phyloP scores from a whole-genome alignment of 495 filamentous ascomycete genomes.

The Podospora pseudopauciseta region DNA sequence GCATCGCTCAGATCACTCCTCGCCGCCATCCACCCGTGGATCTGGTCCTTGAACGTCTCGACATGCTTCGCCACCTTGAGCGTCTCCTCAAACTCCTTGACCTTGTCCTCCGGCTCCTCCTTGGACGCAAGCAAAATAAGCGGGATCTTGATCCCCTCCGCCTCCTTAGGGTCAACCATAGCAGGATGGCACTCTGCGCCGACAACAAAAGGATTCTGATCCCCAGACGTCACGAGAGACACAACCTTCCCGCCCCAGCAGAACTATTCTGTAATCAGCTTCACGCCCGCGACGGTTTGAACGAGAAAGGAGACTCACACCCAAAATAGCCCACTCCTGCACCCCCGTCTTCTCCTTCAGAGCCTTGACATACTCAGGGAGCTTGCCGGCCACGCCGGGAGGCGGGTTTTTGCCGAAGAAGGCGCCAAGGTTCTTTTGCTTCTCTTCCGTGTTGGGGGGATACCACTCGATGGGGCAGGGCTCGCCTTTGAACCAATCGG shows the following conservation, averaged over 20 bases:
- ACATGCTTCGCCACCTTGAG: constrained; percentile 67
- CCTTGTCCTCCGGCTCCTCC: constrained; percentile 63
- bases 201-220: constrained; percentile 62
- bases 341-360: constrained; percentile 57
- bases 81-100: constrained; percentile 66
- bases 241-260: constrained; percentile 91
- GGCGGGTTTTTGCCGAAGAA: constrained; percentile 74
- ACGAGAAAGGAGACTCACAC: constrained; percentile 40
- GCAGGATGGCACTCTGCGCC: constrained; percentile 77
- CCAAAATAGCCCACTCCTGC: constrained; percentile 79
- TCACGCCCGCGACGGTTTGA: background rate
- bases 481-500: constrained; percentile 64
- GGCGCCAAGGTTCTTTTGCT: constrained; percentile 65
- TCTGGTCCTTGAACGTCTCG: constrained; percentile 75
- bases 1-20: constrained; percentile 63
- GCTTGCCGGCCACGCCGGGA: constrained; percentile 56
- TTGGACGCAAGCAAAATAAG: constrained; percentile 62
- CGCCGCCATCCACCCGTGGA: constrained; percentile 93
- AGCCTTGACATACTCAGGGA: constrained; percentile 59
- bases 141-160: constrained; percentile 61
- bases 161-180: constrained; percentile 78
- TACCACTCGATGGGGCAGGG: constrained; percentile 58
- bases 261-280: constrained; percentile 40
- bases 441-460: constrained; percentile 77
- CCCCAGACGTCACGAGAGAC: constrained; percentile 53